phyloP scores from a whole-genome alignment of 768 basidiomycete species.

The Tulasnella sp. region DNA sequence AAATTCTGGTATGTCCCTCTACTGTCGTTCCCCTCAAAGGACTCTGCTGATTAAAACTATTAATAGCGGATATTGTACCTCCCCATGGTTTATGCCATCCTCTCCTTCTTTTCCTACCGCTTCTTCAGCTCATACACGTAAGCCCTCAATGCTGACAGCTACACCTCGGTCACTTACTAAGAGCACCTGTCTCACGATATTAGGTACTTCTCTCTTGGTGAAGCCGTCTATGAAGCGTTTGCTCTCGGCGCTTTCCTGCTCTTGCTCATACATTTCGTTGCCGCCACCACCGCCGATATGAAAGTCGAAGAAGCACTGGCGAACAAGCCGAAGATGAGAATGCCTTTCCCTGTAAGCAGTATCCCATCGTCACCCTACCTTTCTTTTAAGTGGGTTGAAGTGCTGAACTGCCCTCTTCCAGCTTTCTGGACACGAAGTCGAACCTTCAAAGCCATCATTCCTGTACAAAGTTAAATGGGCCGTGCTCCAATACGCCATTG shows the following conservation, averaged over 20 bases:
- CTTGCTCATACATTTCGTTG: slow-evolving; percentile 81
- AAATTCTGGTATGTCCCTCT: slow-evolving; percentile 51
- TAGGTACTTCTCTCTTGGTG: slow-evolving; percentile 51
- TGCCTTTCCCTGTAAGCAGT: slow-evolving; percentile 51
- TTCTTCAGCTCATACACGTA: slow-evolving; percentile 71
- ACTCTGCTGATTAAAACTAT: slow-evolving; percentile 10
- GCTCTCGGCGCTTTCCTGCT: slow-evolving; percentile 86
- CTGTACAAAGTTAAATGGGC: slow-evolving; percentile 86
- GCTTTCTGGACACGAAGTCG: slow-evolving; percentile 78
- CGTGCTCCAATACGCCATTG: slow-evolving; percentile 83
- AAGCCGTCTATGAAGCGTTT: slow-evolving; percentile 56
- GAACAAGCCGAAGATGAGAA: slow-evolving; percentile 67
- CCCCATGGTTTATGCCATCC: slow-evolving; percentile 69
- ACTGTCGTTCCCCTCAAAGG: background rate
- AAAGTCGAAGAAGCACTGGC: slow-evolving; percentile 63
- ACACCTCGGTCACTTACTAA: background rate
- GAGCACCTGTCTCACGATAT: background rate
- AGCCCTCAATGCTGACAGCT: background rate
- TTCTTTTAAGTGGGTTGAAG: background rate
- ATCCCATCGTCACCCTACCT: slow-evolving; percentile 11
- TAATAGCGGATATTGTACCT: slow-evolving; percentile 65
- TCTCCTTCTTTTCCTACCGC: slow-evolving; percentile 83
- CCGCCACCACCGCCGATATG: slow-evolving; percentile 61
- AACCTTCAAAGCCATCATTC: slow-evolving; percentile 85
- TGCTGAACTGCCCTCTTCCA: slow-evolving; percentile 36